Percentiles rank a stretch among this genome's conserved stretches.
These are phyloP conservation scores for Claviceps sp. DNA, from an alignment of 2,329 filamentous ascomycete species.

Conservation along the genomic window DNA sequence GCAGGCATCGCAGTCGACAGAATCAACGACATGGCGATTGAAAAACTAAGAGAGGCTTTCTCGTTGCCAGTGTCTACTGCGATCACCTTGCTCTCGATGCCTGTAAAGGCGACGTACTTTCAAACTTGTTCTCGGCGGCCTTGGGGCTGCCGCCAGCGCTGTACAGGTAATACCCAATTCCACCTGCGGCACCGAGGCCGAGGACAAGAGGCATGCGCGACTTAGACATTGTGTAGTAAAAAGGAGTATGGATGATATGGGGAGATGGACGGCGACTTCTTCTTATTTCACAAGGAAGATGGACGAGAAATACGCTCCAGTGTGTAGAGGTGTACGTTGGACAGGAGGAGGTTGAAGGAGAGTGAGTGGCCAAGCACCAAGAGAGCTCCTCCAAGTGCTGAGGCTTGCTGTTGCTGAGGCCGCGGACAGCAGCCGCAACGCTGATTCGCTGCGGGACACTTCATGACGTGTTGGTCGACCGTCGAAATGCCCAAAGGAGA, in stretches of 20 bases:
- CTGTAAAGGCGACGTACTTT: slow-evolving; percentile 41
- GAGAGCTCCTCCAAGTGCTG: background rate
- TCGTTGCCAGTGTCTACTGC: background rate
- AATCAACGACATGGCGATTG: background rate
- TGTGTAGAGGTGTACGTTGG: too few relatives aligned
- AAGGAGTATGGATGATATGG: background rate
- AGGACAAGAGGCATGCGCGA: slow-evolving; percentile 35
- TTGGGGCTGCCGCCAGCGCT: slow-evolving; percentile 67
- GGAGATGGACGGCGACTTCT: background rate
- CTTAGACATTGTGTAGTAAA: slow-evolving; percentile 27
- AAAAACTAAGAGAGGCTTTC: too few relatives aligned
- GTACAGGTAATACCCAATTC: slow-evolving; percentile 85
- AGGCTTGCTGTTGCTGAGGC: background rate
- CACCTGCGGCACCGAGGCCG: slow-evolving; percentile 51
- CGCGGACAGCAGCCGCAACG: background rate
- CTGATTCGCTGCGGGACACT: background rate
- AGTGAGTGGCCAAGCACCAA: too few relatives aligned
- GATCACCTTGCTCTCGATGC: background rate
- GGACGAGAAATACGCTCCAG: too few relatives aligned
- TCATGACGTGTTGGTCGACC: background rate
- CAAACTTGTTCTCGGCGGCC: slow-evolving; percentile 72
- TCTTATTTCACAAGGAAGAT: background rate
- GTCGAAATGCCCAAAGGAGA: background rate
- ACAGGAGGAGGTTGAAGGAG: too few relatives aligned
- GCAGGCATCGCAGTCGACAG: background rate